Evolutionary conservation across 1,139 yeast genomes (phyloP), one percentile per base, ranked within the genome.

Genomic region (Suhomyces bokatorum): DNA sequence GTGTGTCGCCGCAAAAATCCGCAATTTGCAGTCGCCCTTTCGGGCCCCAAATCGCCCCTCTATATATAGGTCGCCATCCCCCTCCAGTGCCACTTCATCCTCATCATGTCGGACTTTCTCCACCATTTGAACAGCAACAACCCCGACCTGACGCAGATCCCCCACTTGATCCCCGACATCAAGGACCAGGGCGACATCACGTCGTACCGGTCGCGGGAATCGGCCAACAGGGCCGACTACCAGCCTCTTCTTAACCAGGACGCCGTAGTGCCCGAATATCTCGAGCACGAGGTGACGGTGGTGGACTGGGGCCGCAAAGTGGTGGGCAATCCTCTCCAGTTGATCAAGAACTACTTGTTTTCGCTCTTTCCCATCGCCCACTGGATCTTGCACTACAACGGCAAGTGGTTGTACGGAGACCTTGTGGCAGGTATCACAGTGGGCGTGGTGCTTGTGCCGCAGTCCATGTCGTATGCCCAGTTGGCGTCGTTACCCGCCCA

Each of bases 401-500:
- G 73, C 13, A 75, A 76, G 37, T 91, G 97, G 97, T 70, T 85
- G 16, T 79, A 81, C 49, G 81, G 91, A 38, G 98, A 91, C 65
- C 66, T 90, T 50, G 83, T 90, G 49, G 97, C 98, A 2, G 97
- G 97, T 61, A 76, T 91, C 48, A 87, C 97, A 3, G 96, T 90
- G 12, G 97, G 97, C 37, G 83, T 87, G 52, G 97, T 91, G 15
- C 77, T 90, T 55, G 96, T 91, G 27, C 97, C 98, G 3, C 98
- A 91, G 66, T 84, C 95, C 8, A 90, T 91, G 97, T 89, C 97
- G 0, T 91, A 91, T 62, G 97, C 97, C 9, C 83, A 80, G 59
- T 72, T 91, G 50, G 98, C 98, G 3, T 82, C 88, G 3, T 76
- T 91, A 49, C 76, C 82, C 6, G 82, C 96, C 6, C 85, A 90